These are phyloP conservation scores for Clavaria fumosa DNA, from an alignment of 768 basidiomycete genomes.

Conservation along the genomic window DNA sequence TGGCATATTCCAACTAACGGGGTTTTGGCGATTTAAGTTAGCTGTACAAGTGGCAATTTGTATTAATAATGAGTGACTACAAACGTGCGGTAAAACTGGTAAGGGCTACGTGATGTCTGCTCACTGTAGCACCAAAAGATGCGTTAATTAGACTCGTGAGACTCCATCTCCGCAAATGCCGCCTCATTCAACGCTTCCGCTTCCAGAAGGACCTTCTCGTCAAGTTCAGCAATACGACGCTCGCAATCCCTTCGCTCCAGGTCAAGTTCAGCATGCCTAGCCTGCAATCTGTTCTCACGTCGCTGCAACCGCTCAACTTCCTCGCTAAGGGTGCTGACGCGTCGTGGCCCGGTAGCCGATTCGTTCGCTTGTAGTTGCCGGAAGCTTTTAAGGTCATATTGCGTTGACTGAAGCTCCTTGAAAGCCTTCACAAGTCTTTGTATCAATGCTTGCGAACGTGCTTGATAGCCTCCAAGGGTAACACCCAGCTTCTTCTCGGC, in stretches of 20 bases:
- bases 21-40: too few species aligned
- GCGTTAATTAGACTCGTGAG: too few species aligned
- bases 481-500: slow-evolving; percentile 82
- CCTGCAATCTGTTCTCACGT: slow-evolving; percentile 67
- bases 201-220: slow-evolving; percentile 78
- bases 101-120: too few species aligned
- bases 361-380: slow-evolving; percentile 58
- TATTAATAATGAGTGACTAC: too few species aligned
- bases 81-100: too few species aligned
- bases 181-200: slow-evolving; percentile 73
- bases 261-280: slow-evolving; percentile 70
- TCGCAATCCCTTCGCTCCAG: slow-evolving; percentile 48
- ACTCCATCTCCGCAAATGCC: slow-evolving; percentile 52
- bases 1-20: too few species aligned
- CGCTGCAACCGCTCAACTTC: slow-evolving; percentile 73
- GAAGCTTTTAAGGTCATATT: slow-evolving; percentile 72
- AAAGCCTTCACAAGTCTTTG: slow-evolving; percentile 54
- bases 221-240: slow-evolving; percentile 43
- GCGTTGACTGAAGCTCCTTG: slow-evolving; percentile 47
- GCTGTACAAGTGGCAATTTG: too few species aligned
- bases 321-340: slow-evolving; percentile 66
- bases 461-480: slow-evolving; percentile 83
- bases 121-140: too few species aligned
- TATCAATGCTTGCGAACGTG: slow-evolving; percentile 48
- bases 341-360: slow-evolving; percentile 54